Evolutionary conservation across 1,139 yeast species (phyloP).

Genomic region (Geotrichum cucujoidarum): DNA sequence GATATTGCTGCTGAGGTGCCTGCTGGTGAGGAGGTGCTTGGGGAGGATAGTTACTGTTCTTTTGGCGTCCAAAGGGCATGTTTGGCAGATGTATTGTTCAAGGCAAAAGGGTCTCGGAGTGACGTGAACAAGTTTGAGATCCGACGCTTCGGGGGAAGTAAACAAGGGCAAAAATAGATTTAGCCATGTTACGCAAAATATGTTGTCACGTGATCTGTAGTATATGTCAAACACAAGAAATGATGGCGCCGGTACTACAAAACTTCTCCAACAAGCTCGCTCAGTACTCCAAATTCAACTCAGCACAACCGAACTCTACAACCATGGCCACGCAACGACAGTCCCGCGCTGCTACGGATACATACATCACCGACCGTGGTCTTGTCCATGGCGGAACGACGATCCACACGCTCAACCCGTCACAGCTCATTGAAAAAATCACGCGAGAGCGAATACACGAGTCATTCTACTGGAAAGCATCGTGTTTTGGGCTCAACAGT

Average conservation of each 20-base stretch:
- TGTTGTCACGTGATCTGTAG: no score
- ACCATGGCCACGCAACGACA: not conserved
- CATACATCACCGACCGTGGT: slow-evolving; percentile 27
- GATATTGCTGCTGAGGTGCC: slow-evolving; percentile 1
- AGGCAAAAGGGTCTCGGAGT: no score
- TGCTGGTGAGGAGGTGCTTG: no score
- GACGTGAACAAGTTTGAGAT: not conserved
- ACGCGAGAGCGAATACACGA: slow-evolving; percentile 64
- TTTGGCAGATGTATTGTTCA: no score
- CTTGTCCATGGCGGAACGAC: slow-evolving; percentile 33
- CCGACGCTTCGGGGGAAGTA: no score
- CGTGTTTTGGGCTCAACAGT: slow-evolving; percentile 53
- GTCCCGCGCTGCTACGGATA: slow-evolving; percentile 6
- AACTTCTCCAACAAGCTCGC: no score
- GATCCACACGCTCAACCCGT: slow-evolving; percentile 47
- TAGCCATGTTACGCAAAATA: no score
- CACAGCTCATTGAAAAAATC: slow-evolving; percentile 59
- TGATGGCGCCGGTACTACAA: no score
- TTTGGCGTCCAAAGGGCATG: not conserved
- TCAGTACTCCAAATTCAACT: no score
- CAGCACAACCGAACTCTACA: no score
- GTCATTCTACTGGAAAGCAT: slow-evolving; percentile 62
- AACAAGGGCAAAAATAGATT: no score
- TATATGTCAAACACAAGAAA: no score
- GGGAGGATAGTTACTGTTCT: not conserved